These are phyloP conservation scores for Neltuma alba DNA, from an alignment of 306 rosid genomes.

Conservation along the genomic window DNA sequence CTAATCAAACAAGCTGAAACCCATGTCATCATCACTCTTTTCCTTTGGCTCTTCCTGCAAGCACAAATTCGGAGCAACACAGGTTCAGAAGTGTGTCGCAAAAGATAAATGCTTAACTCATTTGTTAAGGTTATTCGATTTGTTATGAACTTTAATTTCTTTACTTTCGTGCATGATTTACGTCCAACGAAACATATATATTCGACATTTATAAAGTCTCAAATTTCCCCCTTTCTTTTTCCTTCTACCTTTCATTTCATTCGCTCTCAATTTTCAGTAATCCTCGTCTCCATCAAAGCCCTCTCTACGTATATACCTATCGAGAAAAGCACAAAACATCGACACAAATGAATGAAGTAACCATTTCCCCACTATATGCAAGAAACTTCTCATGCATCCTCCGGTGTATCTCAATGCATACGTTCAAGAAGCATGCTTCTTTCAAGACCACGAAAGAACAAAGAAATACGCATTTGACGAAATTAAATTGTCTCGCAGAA, in stretches of 20 bases:
- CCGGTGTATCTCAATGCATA: too few species aligned
- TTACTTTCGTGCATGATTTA: too few species aligned
- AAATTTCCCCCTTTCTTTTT: too few species aligned
- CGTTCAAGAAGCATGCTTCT: neutral
- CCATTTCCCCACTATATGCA: too few species aligned
- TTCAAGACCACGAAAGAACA: neutral
- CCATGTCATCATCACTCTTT: slow-evolving; percentile 70
- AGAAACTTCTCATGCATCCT: too few species aligned
- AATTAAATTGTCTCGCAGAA: neutral
- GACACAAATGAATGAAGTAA: too few species aligned
- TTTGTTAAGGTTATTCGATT: neutral
- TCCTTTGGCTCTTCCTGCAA: slow-evolving; percentile 71
- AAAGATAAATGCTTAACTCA: too few species aligned
- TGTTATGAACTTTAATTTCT: neutral
- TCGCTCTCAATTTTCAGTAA: too few species aligned
- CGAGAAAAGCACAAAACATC: too few species aligned
- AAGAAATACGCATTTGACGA: neutral
- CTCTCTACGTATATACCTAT: neutral
- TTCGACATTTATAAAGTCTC: too few species aligned
- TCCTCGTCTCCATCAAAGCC: neutral
- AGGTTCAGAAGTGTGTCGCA: neutral
- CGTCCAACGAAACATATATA: neutral
- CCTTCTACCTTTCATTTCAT: too few species aligned
- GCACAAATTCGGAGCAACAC: neutral
- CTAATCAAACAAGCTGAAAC: too few species aligned